These are phyloP conservation scores for Mortierella claussenii DNA, from an alignment of 192 early-diverging fungal genomes.

Conservation along the genomic window DNA sequence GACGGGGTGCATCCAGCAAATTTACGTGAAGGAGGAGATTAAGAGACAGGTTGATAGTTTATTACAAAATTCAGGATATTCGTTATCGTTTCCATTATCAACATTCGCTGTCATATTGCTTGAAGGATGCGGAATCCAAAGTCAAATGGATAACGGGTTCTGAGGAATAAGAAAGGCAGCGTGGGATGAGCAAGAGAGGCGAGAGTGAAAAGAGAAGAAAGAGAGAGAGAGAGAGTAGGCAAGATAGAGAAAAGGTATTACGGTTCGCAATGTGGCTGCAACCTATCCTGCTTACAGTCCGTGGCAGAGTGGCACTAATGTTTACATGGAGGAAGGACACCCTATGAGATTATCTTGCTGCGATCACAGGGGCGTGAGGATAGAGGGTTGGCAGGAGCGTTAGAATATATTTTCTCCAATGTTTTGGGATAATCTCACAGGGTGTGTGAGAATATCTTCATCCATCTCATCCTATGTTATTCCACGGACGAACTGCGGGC, in stretches of 20 bases:
- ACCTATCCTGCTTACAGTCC: not conserved
- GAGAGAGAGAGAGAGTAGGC: not conserved
- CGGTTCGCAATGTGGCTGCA: not conserved
- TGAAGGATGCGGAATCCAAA: no score
- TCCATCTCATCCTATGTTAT: not conserved
- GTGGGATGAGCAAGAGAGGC: not conserved
- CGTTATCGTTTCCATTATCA: no score
- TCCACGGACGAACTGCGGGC: not conserved
- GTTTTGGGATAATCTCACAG: no score
- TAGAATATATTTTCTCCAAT: not conserved
- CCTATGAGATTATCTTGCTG: no score
- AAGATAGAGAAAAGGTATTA: not conserved
- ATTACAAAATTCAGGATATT: no score
- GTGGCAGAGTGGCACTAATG: not conserved
- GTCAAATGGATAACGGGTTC: no score
- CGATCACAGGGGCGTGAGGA: no score
- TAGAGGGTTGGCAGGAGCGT: not conserved
- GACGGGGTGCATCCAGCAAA: no score
- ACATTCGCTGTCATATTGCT: no score
- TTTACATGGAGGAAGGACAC: not conserved
- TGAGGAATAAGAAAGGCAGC: not conserved
- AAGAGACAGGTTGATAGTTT: no score
- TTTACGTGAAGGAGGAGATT: no score
- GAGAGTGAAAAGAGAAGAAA: not conserved
- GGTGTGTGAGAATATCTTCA: no score